Base-by-base conservation (phyloP, 2,329 filamentous ascomycete genomes). In the Xylariomycetidae sp. region DNA sequence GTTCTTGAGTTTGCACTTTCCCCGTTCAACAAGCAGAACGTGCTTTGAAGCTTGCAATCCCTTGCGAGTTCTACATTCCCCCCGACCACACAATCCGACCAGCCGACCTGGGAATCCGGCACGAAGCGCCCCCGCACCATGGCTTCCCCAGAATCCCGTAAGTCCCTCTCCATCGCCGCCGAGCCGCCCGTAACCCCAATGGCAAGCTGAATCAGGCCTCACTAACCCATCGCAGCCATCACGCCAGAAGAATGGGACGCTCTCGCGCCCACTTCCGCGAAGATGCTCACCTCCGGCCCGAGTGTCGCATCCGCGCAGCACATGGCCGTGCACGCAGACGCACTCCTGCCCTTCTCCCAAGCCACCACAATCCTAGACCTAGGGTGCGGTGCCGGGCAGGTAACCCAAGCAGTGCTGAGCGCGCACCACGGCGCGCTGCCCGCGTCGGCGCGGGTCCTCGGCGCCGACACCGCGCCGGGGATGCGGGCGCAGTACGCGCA, bases 351-450 rank as follows among this genome's bases (percentile, higher is more conserved):
- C 5, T 41, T 45, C 17, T 35, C 42, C 19, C 16, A 35, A 12
- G 35, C 40, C 18, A 41, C 28, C 9, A 17, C 25, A 17, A 18
- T 43, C 17, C 33, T 45, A 22, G 40, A 45, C 20, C 43, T 41
- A 32, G 40, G 40, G 10, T 45, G 40, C 29, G 42, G 42, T 9
- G 38, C 40, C 1, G 38, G 42, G 4, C 40, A 43, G 13, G 25
- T 45, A 23, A 41, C 38, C 10, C 31, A 43, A 24, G 34, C 37
- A 9, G 24, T 43, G 9, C 25, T 45, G 5, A 16, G 39, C 19
- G 28, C 19, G 13, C 28, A 45, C 26, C n/a, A 15, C 9, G 12
- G 20, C 1, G 24, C 14, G 18, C n/a, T 42, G 7, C 20, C 34
- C n/a, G 12, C 31, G 10, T 14, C 37, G 14, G 29, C 31, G 19